Percentiles rank a stretch among this genome's conserved stretches.
phyloP scores from a whole-genome alignment of 2,329 filamentous ascomycete species.

The Aspergillus ibericus region DNA sequence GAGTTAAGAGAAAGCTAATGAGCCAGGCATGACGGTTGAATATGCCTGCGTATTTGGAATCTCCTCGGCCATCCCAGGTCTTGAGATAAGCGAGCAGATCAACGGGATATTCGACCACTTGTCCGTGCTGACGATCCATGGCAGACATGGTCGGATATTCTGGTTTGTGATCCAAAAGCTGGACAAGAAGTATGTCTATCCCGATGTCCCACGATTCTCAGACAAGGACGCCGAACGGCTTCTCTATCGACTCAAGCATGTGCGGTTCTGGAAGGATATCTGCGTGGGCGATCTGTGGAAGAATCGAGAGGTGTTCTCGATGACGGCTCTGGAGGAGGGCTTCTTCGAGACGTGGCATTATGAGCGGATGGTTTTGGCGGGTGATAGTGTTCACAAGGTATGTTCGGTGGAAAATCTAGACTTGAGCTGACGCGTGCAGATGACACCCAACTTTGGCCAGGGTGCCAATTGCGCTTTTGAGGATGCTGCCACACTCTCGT shows the following conservation, averaged over 20 bases:
- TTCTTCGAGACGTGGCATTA: conserved; percentile 26
- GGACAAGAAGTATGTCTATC: conserved; percentile 21
- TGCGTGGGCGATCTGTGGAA: conserved; percentile 27
- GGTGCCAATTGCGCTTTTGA: conserved; percentile 47
- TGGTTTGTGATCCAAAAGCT: conserved; percentile 32
- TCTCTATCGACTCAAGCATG: conserved; percentile 7
- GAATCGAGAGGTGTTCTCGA: conserved; percentile 12
- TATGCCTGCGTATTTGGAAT: conserved; percentile 36
- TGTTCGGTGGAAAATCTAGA: background rate
- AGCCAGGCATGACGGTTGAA: conserved; percentile 22
- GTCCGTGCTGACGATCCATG: conserved; percentile 20
- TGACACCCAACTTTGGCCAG: conserved; percentile 41
- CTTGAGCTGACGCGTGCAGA: conserved; percentile 14
- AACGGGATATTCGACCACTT: conserved; percentile 16
- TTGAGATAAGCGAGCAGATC: conserved; percentile 20
- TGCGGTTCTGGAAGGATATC: conserved; percentile 18
- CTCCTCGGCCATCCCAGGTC: conserved; percentile 16
- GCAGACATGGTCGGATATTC: conserved; percentile 23
- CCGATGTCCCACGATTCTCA: conserved; percentile 24
- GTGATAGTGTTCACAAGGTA: conserved; percentile 32
- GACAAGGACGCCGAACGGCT: conserved; percentile 20
- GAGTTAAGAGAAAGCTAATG: background rate
- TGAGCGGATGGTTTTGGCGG: conserved; percentile 25
- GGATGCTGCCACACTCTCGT: conserved; percentile 37
- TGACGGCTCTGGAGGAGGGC: conserved; percentile 28